Evolutionary conservation across 2,329 filamentous ascomycete genomes (phyloP), one percentile per base, ranked within the genome.

Genomic region (Cladophialophora immunda): DNA sequence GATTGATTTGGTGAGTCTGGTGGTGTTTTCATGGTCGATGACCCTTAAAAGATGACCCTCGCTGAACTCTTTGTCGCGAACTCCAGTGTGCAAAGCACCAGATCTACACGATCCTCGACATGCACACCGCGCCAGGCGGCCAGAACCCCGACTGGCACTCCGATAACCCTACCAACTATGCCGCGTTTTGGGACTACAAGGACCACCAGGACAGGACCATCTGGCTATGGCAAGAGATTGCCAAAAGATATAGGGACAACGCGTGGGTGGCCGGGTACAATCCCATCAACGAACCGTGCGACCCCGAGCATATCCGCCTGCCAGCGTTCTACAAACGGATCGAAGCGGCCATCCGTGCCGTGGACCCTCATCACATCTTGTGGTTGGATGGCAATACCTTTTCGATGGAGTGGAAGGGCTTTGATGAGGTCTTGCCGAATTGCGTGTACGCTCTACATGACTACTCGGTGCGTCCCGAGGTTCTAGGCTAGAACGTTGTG

Each of bases 141-240:
- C 82, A 85, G 70, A 84, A 84, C 68, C 78, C 77, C 17, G 83
- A 83, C 70, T 85, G 83, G 83, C 83, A 85, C 70, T 79, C 81
- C 6, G 83, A 85, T 64, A 84, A 82, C 57, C 72, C 76, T 0
- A 80, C 81, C 9, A 78, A 76, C 60, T 78, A 82, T 65, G 82
- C 82, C 1, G 77, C 79, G 0, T 85, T 85, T 71, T 85, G 83
- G 83, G 82, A 84, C 36, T 79, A 81, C 71, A 83, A 81, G 68
- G 82, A 84, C 61, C 80, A 81, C 62, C 83, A 85, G 71, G 83
- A 84, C 66, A 77, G 82, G 9, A 81, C 80, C 3, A 38, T 84
- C 2, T 83, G 81, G 80, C 77, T 85, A 1, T 84, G 82, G 83
- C 76, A 79, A 62, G 76, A 82, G 68, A 79, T 85, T 55, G 82